phyloP scores from a whole-genome alignment of 148 eudicot species.

The Simmondsia chinensis region DNA sequence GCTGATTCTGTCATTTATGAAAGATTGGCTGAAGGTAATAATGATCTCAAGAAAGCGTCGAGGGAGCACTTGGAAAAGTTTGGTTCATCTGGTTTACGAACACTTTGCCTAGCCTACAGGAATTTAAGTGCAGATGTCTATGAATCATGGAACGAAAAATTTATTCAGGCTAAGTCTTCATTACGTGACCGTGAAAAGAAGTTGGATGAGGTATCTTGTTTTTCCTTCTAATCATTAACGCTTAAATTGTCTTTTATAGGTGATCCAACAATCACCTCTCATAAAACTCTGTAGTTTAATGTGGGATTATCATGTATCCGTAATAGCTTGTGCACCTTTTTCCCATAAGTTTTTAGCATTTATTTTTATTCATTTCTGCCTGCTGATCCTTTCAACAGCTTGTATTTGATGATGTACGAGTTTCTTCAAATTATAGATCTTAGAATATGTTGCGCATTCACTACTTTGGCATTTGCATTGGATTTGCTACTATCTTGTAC shows the following conservation, averaged over 20 bases:
- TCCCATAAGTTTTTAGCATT: no score
- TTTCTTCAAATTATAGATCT: no score
- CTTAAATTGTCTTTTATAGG: background rate
- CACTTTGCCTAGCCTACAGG: slow-evolving; percentile 86
- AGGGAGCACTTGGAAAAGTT: slow-evolving; percentile 92
- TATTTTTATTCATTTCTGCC: no score
- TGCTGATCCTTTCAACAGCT: no score
- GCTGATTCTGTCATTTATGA: slow-evolving; percentile 96
- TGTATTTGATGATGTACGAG: no score
- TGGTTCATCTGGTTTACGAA: slow-evolving; percentile 91
- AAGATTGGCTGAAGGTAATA: slow-evolving; percentile 56
- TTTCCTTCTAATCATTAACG: slow-evolving; percentile 2
- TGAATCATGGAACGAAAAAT: slow-evolving; percentile 93
- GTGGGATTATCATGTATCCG: no score
- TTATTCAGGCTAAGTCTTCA: slow-evolving; percentile 89
- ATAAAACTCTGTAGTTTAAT: no score
- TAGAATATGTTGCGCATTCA: no score
- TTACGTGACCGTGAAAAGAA: slow-evolving; percentile 85
- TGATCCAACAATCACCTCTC: no score
- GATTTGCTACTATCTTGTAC: no score
- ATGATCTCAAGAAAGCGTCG: slow-evolving; percentile 48
- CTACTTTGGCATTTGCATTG: no score
- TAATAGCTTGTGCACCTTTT: no score
- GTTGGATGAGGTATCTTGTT: slow-evolving; percentile 72
- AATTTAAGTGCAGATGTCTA: slow-evolving; percentile 49